These are phyloP conservation scores for Chlamydomonas sp. DNA, from an alignment of 139 green algal species.

Conservation along the genomic window DNA sequence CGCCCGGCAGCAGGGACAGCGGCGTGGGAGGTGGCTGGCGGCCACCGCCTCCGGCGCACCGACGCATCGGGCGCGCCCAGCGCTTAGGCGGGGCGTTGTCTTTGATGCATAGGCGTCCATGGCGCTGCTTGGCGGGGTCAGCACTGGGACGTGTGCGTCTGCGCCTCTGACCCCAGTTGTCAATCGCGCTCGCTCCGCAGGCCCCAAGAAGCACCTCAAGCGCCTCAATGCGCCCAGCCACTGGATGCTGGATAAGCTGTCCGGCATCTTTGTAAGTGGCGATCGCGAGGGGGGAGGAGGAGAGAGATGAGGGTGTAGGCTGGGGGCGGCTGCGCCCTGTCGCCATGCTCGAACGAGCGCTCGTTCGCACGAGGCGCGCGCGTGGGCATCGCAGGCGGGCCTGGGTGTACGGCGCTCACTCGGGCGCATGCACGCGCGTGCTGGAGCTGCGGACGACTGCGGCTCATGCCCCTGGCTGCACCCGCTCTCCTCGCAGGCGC, in stretches of 20 bases:
- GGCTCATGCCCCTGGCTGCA: neutral
- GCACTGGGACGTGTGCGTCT: too few species aligned
- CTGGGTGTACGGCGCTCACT: too few species aligned
- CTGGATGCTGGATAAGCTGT: conserved; percentile 99
- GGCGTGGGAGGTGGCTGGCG: neutral
- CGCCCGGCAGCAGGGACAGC: too few species aligned
- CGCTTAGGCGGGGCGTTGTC: too few species aligned
- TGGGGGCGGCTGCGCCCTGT: neutral
- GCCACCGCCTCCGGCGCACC: neutral
- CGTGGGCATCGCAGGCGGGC: neutral
- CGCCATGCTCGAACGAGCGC: neutral
- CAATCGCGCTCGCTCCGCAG: conserved; percentile 47
- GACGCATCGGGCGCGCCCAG: too few species aligned
- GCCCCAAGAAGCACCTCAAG: conserved; percentile 99
- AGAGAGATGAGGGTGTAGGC: neutral
- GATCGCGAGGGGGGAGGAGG: neutral
- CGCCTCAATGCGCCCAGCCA: conserved; percentile 93
- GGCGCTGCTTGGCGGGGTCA: too few species aligned
- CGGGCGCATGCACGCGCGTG: too few species aligned
- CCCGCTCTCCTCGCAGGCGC: conserved; percentile 61
- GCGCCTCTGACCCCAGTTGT: too few species aligned
- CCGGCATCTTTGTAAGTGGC: conserved; percentile 91
- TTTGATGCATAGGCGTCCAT: too few species aligned
- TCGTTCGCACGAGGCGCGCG: neutral
- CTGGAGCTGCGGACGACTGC: too few species aligned